Evolutionary conservation across 1,284 basidiomycete species (phyloP).

Genomic region (Trametes versicolor): DNA sequence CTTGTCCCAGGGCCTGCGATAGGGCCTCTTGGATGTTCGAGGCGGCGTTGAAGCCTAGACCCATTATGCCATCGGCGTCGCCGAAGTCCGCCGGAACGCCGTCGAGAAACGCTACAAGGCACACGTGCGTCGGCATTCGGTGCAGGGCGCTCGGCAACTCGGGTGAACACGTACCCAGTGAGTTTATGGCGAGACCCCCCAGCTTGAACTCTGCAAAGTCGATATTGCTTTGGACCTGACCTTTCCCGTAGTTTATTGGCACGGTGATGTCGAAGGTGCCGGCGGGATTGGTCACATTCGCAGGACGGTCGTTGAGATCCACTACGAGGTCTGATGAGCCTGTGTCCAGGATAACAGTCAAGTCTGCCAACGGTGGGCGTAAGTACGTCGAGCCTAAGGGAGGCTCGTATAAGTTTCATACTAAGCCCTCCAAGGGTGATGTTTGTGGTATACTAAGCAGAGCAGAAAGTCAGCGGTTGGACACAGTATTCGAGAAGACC

Average conservation of each 20-base stretch:
- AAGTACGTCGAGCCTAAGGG: neutral
- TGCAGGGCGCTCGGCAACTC: too few species aligned
- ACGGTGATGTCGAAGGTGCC: constrained; percentile 26
- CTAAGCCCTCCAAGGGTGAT: constrained; percentile 26
- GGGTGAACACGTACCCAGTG: constrained; percentile 38
- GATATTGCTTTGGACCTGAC: constrained; percentile 36
- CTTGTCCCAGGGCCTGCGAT: constrained; percentile 1
- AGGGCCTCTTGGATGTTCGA: constrained; percentile 18
- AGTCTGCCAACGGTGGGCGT: constrained; percentile 1
- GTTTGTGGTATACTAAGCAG: constrained; percentile 22
- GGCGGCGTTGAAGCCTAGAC: constrained; percentile 28
- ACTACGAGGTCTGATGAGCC: constrained; percentile 24
- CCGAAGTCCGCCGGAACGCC: constrained; percentile 23
- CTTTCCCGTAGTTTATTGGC: constrained; percentile 37
- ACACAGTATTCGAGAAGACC: too few species aligned
- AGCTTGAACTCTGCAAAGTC: constrained; percentile 41
- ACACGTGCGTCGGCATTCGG: neutral
- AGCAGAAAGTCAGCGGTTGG: neutral
- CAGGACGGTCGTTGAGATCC: constrained; percentile 2
- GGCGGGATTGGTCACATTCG: constrained; percentile 35
- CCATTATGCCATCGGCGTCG: constrained; percentile 16
- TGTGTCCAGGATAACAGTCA: constrained; percentile 22
- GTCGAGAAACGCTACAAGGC: constrained; percentile 41
- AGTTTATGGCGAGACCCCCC: constrained; percentile 41
- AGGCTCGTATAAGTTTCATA: neutral